These are phyloP conservation scores for Eucalyptus regnans DNA, from an alignment of 345 rosid species.

Conservation along the genomic window DNA sequence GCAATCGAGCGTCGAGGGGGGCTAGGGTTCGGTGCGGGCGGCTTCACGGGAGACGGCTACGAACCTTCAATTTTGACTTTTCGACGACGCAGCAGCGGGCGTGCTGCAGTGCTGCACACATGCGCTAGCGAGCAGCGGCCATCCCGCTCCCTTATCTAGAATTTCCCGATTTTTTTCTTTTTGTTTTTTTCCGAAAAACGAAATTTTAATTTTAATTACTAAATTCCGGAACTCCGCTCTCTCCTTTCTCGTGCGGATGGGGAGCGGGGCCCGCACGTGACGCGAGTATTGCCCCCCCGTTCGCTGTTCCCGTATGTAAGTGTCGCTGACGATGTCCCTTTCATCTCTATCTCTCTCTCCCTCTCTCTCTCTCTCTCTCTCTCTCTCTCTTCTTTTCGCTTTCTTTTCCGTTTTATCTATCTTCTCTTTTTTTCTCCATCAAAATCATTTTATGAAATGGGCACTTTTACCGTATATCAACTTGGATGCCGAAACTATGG, in stretches of 20 bases:
- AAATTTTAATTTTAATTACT: too few relatives aligned
- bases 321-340: neutral
- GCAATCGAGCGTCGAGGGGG: neutral
- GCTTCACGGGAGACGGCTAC: neutral
- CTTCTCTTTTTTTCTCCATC: neutral
- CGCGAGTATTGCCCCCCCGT: neutral
- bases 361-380: neutral
- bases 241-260: neutral
- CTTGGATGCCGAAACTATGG: neutral
- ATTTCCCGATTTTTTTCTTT: neutral
- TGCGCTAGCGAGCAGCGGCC: neutral
- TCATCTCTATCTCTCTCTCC: neutral
- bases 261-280: neutral
- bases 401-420: neutral
- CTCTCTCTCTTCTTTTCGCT: too few relatives aligned
- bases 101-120: neutral
- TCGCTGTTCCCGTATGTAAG: neutral
- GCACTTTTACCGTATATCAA: neutral
- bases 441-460: neutral
- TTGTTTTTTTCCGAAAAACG: fast-evolving
- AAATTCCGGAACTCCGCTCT: neutral
- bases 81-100: neutral
- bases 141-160: neutral
- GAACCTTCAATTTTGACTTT: neutral
- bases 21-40: neutral